Evolutionary conservation across 495 filamentous ascomycete genomes (phyloP).

Genomic region (Cudoniella acicularis): DNA sequence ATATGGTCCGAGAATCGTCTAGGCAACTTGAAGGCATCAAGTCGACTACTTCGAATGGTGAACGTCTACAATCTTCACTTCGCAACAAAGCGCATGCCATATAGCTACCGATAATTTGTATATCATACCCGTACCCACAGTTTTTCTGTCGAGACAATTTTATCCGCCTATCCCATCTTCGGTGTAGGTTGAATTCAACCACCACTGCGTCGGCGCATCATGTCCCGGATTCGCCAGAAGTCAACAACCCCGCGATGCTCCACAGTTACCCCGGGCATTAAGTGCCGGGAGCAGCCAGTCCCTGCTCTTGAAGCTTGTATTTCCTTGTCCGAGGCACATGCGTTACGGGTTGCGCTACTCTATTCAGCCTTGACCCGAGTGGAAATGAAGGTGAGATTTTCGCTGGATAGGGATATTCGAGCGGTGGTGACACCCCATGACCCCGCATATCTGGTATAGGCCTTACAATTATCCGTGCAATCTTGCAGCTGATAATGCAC

Average conservation of each 20-base stretch:
- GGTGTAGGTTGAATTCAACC: not conserved
- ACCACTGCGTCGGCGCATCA: not conserved
- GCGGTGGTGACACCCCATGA: no score
- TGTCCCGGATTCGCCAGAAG: not conserved
- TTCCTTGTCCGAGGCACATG: no score
- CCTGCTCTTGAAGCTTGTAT: no score
- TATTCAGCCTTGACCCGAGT: not conserved
- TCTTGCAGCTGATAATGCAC: not conserved
- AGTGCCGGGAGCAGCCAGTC: no score
- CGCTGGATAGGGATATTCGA: not conserved
- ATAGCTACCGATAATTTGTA: no score
- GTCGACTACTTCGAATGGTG: no score
- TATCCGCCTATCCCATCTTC: conserved; percentile 7
- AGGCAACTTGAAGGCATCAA: no score
- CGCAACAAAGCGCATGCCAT: no score
- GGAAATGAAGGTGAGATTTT: not conserved
- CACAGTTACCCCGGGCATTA: not conserved
- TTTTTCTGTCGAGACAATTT: not conserved
- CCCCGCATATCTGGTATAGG: no score
- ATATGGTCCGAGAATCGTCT: no score
- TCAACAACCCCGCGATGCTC: not conserved
- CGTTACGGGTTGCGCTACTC: no score
- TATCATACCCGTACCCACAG: not conserved
- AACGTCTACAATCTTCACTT: no score
- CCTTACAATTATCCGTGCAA: not conserved